Evolutionary conservation across 2,329 filamentous ascomycete genomes (phyloP).

Genomic region (Cladosporium sp.): DNA sequence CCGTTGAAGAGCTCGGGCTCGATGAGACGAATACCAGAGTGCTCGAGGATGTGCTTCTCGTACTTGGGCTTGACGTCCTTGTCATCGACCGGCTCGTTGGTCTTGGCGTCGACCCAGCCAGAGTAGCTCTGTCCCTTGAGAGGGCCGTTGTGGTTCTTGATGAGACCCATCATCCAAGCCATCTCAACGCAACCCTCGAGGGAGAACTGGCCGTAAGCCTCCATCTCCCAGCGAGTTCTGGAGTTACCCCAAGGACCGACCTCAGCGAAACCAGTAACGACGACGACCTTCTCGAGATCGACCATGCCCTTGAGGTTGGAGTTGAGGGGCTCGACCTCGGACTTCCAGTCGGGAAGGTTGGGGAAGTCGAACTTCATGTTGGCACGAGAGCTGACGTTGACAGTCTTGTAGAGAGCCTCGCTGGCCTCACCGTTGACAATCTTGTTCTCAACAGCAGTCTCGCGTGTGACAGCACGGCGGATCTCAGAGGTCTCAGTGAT

Average conservation of each 20-base stretch:
- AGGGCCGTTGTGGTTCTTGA: conserved; percentile 96
- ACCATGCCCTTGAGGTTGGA: conserved; percentile 94
- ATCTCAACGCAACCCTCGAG: conserved; percentile 98
- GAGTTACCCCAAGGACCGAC: conserved; percentile 98
- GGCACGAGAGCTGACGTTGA: conserved; percentile 86
- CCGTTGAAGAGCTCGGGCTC: conserved; percentile 96
- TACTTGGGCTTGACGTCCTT: conserved; percentile 98
- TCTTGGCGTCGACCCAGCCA: conserved; percentile 94
- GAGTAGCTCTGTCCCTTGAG: conserved; percentile 96
- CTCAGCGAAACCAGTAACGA: conserved; percentile 94
- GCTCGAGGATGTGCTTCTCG: conserved; percentile 93
- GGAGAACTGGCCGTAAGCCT: conserved; percentile 93
- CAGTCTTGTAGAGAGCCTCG: conserved; percentile 91
- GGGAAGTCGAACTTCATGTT: conserved; percentile 99
- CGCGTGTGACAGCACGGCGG: conserved; percentile 88
- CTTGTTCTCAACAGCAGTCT: conserved; percentile 95
- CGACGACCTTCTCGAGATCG: conserved; percentile 95
- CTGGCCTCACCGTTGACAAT: conserved; percentile 92
- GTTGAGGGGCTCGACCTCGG: conserved; percentile 85
- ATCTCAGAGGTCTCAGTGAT: conserved; percentile 95
- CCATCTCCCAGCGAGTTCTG: conserved; percentile 98
- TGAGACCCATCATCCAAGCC: conserved; percentile 99
- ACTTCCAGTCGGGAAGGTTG: conserved; percentile 83
- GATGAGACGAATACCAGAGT: conserved; percentile 95
- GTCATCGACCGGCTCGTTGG: conserved; percentile 92